Evolutionary conservation across 768 basidiomycete genomes (phyloP).

Genomic region (Leucocoprinus leucothites): DNA sequence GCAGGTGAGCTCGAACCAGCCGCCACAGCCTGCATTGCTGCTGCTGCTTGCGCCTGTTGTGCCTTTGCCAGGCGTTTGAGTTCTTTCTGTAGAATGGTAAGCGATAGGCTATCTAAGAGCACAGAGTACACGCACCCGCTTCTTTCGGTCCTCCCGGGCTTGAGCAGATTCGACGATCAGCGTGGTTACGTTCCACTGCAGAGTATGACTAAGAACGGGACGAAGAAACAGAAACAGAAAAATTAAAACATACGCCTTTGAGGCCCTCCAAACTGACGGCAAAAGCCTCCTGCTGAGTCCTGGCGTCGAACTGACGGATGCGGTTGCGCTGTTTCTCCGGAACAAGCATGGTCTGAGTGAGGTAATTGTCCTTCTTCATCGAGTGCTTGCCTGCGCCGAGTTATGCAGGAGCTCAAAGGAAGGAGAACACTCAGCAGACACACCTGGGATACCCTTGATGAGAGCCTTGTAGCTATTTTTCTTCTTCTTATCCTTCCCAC

Average conservation of each 20-base stretch:
- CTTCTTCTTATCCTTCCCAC: conserved; percentile 65
- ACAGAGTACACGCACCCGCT: conserved; percentile 50
- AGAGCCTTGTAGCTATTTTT: conserved; percentile 77
- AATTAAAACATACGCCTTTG: conserved; percentile 55
- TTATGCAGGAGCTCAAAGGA: conserved; percentile 11
- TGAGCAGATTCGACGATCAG: conserved; percentile 68
- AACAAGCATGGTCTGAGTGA: conserved; percentile 59
- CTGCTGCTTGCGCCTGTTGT: conserved; percentile 24
- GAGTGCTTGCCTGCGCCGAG: conserved; percentile 64
- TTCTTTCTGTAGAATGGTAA: conserved; percentile 52
- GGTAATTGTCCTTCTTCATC: conserved; percentile 74
- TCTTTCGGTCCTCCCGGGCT: conserved; percentile 75
- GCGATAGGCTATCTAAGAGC: background rate
- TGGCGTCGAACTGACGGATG: conserved; percentile 60
- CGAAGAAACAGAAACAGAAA: conserved; percentile 11
- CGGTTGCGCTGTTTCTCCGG: conserved; percentile 69
- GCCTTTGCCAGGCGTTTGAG: conserved; percentile 65
- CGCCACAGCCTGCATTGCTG: conserved; percentile 2
- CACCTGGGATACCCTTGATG: conserved; percentile 73
- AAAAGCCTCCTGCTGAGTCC: conserved; percentile 72
- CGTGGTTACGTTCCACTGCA: conserved; percentile 64
- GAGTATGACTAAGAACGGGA: conserved; percentile 9
- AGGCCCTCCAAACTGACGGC: conserved; percentile 68
- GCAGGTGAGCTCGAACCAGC: conserved; percentile 13
- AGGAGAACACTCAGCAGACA: conserved; percentile 23